These are phyloP conservation scores for Glycine soja DNA, from an alignment of 306 rosid species.

Conservation along the genomic window DNA sequence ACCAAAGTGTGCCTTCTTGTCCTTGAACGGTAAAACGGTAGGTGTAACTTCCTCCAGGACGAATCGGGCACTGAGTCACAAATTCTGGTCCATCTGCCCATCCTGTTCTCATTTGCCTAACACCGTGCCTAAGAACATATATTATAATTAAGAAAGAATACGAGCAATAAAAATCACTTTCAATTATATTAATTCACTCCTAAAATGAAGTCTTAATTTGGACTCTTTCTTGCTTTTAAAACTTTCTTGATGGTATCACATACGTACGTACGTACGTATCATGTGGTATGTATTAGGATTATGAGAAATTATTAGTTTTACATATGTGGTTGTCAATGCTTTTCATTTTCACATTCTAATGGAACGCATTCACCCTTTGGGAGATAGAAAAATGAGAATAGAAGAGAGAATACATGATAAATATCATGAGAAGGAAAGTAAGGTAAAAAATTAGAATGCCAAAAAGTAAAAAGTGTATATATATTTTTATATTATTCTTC, in stretches of 20 bases:
- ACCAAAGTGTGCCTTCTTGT: slow-evolving; percentile 98
- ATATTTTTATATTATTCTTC: not conserved
- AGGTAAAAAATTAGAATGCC: too few species aligned
- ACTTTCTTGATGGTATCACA: too few species aligned
- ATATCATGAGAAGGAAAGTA: too few species aligned
- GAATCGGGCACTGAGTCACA: slow-evolving; percentile 95
- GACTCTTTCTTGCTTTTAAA: too few species aligned
- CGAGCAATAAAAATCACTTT: not conserved
- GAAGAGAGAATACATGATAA: too few species aligned
- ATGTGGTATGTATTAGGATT: too few species aligned
- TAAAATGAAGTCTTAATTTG: too few species aligned
- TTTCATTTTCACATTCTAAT: not conserved
- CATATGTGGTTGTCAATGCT: not conserved
- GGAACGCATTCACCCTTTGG: not conserved
- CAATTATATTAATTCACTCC: too few species aligned
- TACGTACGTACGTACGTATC: too few species aligned
- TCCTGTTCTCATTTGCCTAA: slow-evolving; percentile 85
- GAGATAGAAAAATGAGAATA: not conserved
- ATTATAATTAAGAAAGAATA: too few species aligned
- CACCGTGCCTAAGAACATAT: slow-evolving; percentile 70
- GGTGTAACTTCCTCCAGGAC: slow-evolving; percentile 84
- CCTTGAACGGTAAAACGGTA: slow-evolving; percentile 79
- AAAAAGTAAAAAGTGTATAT: too few species aligned
- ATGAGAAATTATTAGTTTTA: too few species aligned
- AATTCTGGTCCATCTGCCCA: slow-evolving; percentile 99